Evolutionary conservation across 306 rosid genomes (phyloP), one percentile per base, ranked within the genome.

Genomic region (Comarum palustre): DNA sequence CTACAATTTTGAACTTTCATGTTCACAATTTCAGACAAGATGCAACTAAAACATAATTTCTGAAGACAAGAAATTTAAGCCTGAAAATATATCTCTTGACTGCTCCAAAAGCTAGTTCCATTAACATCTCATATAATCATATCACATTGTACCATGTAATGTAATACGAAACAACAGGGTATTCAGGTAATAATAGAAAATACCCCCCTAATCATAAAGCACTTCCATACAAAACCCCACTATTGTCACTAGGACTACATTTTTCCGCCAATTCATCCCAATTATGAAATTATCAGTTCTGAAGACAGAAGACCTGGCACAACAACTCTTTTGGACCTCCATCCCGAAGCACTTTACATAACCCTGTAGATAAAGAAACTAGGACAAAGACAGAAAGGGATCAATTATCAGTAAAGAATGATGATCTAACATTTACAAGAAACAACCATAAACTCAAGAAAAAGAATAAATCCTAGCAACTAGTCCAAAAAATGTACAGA

Each of bases 321-420:
- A 70, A 54, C 59, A 71, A 71, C 67, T 48, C 54, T 39, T 39
- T 32, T 15, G 39, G n/a, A 15, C 50, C 54, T 84, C 81, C 75
- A 68, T 63, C 68, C 64, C 51, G 22, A 58, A 50, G 74, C 70
- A 78, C 67, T 69, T 60, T 45, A 43, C 57, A 71, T 11, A 71
- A 72, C 48, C 84, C 88, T 80, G 88, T 8, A 34, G 4, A 17
- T 8, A 63, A 2, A 6, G 22, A 29, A 9, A 36, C 8, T n/a
- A n/a, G 1, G 43, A 39, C 43, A 39, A 31, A 36, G n/a, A n/a
- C 4, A 64, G 32, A 39, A 36, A 42, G 57, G 39, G 32, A 69
- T 14, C 20, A 15, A 6, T 6, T 11, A 20, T 69, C 22, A 50
- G 61, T 50, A 70, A 8, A 54, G 5, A 55, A 16, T 0, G 17